Evolutionary conservation across 2,329 filamentous ascomycete genomes (phyloP), one percentile per base, ranked within the genome.

Genomic region (Sporothrix brasiliensis): DNA sequence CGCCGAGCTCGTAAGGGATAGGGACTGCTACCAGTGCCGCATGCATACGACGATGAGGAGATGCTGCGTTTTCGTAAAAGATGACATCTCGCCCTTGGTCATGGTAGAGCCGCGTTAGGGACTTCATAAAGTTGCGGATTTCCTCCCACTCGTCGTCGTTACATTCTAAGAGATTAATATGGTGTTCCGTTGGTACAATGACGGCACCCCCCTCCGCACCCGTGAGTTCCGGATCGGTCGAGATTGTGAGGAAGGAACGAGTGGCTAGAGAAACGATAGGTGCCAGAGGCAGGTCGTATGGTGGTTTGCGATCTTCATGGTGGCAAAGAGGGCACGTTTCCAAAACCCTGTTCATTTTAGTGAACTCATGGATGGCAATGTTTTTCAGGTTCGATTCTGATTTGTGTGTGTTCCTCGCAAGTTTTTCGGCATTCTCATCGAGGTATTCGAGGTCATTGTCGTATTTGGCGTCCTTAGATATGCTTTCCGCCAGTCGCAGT

Each of bases 101-200:
- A 81, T 97, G 93, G 80, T 98, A 99, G 88, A 97, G 91, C 58
- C 94, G 89, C 4, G 91, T 97, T 24, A 99, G 85, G 71, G 89
- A 91, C 82, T 99, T 99, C 94, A 98, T 98, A 78, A 99, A 99
- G 79, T 99, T 99, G 75, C 95, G 91, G 6, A 99, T 90, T 80
- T 99, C 95, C 78, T 99, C 95, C 96, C 96, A 99, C 79, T 99
- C 95, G 77, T 99, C 95, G 77, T 99, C 94, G 79, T 98, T 94
- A 79, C 95, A 99, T 79, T 97, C 94, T n/a, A 99, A 83, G 0
- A 99, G 87, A 78, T 98, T 99, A 30, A 85, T 89, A 68, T 90
- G 90, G 78, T 99, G 95, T 75, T 93, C 88, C 27, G 95, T 88
- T 6, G 95, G 95, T 3, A 94, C 93, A 73, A 99, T 95, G 70